Evolutionary conservation across 2,329 filamentous ascomycete genomes (phyloP), one percentile per base, ranked within the genome.

Genomic region (Aurifilum marmelostoma): DNA sequence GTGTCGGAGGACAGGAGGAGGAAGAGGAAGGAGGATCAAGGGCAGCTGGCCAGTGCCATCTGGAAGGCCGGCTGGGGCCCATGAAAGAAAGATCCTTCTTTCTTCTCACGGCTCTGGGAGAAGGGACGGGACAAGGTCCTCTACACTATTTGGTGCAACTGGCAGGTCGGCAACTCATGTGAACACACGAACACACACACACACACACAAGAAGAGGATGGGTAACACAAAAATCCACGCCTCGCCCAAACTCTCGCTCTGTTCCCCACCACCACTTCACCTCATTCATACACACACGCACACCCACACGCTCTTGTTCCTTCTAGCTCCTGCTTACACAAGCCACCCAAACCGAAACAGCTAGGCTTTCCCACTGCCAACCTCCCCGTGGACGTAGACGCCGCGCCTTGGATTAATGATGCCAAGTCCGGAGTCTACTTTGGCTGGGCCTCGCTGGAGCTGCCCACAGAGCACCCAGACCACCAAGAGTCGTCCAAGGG

Each of bases 341-440:
- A 37, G 34, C 59, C 37, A 59, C 56, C 58, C 16, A 32, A 37
- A 8, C 59, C 34, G 1, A 9, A n/a, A 37, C 71, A 97, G 90
- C 92, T 98, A 77, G 95, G 95, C 74, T 97, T 98, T 78, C 96
- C 96, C 2, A 98, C 96, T 1, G 96, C 96, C 77, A 99, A 98
- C 83, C 89, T 98, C 59, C 89, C 89, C 75, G 91, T 95, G 64
- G 90, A 91, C 79, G 84, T 95, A 64, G 90, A 91, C 79, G 84
- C 85, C 66, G 75, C 84, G 41, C 82, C 86, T 12, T 91, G 88
- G 88, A 89, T 91, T 77, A 78, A 81, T 43, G 82, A 86, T 73
- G 84, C 92, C 67, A 83, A 88, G 69, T 92, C 90, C 0, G 96
- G 96, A 73, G 92, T 98, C 72, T 98, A 98, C 85, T 98, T 94